Evolutionary conservation across 116 monocot species (phyloP).

Genomic region (Phalaenopsis hybrid): DNA sequence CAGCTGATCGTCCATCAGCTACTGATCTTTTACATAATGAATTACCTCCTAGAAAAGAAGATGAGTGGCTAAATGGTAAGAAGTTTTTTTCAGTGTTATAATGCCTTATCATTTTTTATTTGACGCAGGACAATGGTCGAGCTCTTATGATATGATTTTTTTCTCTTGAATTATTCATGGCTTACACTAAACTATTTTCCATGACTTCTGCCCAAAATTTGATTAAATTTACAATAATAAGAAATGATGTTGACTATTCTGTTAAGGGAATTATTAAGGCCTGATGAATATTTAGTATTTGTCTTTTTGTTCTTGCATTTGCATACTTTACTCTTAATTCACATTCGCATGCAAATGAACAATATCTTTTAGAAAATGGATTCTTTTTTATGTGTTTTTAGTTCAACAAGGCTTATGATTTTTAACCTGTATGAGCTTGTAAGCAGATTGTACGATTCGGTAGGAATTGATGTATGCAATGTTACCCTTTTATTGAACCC

Average conservation of each 20-base stretch:
- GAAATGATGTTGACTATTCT: neutral
- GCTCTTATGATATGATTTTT: neutral
- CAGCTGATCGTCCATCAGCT: conserved; percentile 82
- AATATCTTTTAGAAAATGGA: neutral
- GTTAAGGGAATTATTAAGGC: neutral
- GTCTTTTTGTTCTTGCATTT: neutral
- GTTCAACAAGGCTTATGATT: neutral
- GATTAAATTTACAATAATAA: neutral
- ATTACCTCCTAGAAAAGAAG: conserved; percentile 92
- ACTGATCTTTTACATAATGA: conserved; percentile 60
- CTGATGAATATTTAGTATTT: neutral
- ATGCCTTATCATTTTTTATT: neutral
- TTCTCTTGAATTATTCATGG: neutral
- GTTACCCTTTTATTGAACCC: neutral
- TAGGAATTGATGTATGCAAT: neutral
- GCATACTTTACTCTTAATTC: neutral
- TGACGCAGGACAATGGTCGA: neutral
- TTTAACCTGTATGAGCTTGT: neutral
- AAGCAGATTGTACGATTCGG: neutral
- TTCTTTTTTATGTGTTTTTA: neutral
- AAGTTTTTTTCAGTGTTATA: neutral
- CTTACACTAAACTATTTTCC: neutral
- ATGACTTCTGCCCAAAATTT: neutral
- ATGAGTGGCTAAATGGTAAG: conserved; percentile 93
- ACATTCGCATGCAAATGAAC: neutral